Evolutionary conservation across 495 filamentous ascomycete genomes (phyloP).

Genomic region (Parmelia sp.): DNA sequence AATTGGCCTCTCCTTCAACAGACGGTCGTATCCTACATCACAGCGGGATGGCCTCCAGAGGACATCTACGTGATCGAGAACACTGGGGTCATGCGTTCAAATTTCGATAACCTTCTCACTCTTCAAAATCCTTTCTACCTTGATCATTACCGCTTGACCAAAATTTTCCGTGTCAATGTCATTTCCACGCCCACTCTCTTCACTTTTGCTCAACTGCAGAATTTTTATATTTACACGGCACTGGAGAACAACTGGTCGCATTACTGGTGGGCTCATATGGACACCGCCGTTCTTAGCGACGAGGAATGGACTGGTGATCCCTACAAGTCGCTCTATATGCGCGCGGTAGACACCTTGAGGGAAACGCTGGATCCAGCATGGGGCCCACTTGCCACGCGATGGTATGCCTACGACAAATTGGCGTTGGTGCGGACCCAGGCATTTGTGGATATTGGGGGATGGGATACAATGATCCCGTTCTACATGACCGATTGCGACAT

Average conservation of each 20-base stretch:
- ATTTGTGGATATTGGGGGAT: constrained; percentile 49
- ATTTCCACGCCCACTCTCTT: constrained; percentile 52
- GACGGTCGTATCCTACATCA: constrained; percentile 52
- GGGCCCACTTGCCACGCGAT: constrained; percentile 39
- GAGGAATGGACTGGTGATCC: constrained; percentile 37
- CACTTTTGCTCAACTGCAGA: constrained; percentile 57
- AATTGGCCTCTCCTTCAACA: constrained; percentile 55
- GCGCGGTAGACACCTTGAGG: constrained; percentile 40
- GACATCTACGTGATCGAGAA: constrained; percentile 61
- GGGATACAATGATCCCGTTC: constrained; percentile 56
- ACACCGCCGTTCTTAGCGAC: constrained; percentile 49
- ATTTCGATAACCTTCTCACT: constrained; percentile 44
- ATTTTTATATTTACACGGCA: constrained; percentile 49
- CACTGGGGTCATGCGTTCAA: constrained; percentile 53
- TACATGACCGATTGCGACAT: constrained; percentile 58
- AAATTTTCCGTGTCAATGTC: constrained; percentile 49
- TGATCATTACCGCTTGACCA: constrained; percentile 46
- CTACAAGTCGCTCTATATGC: constrained; percentile 48
- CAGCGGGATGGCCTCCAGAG: constrained; percentile 54
- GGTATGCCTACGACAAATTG: constrained; percentile 55
- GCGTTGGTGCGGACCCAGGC: constrained; percentile 51
- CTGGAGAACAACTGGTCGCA: constrained; percentile 44
- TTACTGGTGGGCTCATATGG: constrained; percentile 59
- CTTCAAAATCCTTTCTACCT: constrained; percentile 59
- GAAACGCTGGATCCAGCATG: constrained; percentile 22